Evolutionary conservation across 345 rosid species (phyloP).

Genomic region (Citrus glauca): DNA sequence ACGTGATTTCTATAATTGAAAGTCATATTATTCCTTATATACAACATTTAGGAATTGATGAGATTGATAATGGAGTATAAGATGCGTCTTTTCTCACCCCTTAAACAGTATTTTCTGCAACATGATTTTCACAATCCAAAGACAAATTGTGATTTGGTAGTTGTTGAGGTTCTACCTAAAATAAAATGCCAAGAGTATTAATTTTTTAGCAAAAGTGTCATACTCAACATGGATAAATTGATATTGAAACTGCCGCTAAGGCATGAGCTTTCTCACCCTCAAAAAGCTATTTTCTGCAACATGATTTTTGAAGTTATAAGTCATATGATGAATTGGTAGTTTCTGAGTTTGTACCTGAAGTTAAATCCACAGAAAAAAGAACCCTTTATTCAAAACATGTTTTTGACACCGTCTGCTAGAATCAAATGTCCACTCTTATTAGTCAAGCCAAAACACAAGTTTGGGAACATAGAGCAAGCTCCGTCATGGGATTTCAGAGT

Average conservation of each 20-base stretch:
- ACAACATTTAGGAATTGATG: background rate
- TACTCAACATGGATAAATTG: background rate
- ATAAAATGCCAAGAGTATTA: background rate
- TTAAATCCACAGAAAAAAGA: background rate
- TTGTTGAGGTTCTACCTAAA: background rate
- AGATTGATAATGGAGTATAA: background rate
- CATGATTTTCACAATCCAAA: background rate
- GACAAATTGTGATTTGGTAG: background rate
- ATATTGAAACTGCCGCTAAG: background rate
- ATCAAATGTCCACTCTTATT: no score
- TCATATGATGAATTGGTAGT: background rate
- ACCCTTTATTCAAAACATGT: background rate
- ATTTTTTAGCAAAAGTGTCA: background rate
- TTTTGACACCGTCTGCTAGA: no score
- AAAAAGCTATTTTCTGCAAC: background rate
- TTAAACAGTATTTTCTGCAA: background rate
- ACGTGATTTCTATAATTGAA: background rate
- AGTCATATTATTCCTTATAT: background rate
- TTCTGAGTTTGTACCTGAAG: slow-evolving; percentile 1
- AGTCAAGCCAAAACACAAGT: no score
- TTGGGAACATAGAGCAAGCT: no score
- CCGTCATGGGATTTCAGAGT: no score
- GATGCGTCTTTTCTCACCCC: background rate
- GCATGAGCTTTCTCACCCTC: background rate
- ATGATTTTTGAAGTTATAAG: background rate